Base-by-base conservation (phyloP, 768 basidiomycete species). In the Zangia roseola region DNA sequence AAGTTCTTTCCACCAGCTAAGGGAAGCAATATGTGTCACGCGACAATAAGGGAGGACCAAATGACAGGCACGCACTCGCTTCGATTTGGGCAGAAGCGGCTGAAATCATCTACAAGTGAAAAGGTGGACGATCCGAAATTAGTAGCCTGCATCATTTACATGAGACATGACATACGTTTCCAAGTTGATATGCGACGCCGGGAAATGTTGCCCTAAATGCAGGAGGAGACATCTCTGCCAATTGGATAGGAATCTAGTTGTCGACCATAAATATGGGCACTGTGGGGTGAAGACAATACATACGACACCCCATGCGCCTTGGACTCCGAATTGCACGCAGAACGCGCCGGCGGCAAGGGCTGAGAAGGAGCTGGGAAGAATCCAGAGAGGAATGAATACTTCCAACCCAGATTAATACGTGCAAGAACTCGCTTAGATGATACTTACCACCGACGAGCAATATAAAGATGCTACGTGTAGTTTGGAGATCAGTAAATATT, bases 151-250 rank as follows among this genome's bases (percentile, higher is more conserved):
- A 10, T 9, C 9, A 16, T n/a, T 16, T 2, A 3, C 12, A 2
- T 21, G 26, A 39, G 30, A 45, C 2, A 49, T 9, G 2, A 58
- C 66, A 10, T 34, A 67, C 77, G 64, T 89, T 91, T 31, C 91
- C 89, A 24, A 92, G 62, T 56, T 93, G 91, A 68, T 93, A 94
- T 2, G 88, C 82, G 0, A 91, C 81, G 50, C 91, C 91, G 21
- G 87, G 87, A 75, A 91, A 94, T 2, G 88, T 87, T 4, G 91
- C 88, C 50, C 93, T 78, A 78, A 93, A 94, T 0, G 89, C 91
- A 0, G 90, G 86, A 8, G 93, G 93, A 0, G 88, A 88, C 73
- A 92, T 80, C 70, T 97, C 92, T 6, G 82, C 76, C 30, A 94
- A 73, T 66, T 86, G 87, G 55, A 93, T 86, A 5, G 91, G 91